Evolutionary conservation across 805 yeast species (phyloP), one percentile per base, ranked within the genome.

Genomic region (Lachancea thermotolerans): DNA sequence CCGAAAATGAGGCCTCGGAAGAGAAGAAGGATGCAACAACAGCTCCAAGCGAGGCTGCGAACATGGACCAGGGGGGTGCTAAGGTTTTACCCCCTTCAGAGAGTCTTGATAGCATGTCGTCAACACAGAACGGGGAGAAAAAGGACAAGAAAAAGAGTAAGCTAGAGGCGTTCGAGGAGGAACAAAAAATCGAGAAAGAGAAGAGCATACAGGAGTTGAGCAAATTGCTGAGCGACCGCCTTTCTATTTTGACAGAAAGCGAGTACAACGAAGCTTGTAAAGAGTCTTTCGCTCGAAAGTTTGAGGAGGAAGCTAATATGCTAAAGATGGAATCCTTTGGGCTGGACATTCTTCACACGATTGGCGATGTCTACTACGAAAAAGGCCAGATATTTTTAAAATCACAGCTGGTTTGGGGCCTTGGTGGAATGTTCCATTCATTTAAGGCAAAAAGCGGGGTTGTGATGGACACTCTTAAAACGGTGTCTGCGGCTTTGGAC

Each of bases 271-370:
- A 68, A 0, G 86, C 79, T 29, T 81, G 89, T 34, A 71, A 82
- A 42, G 62, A 64, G 6, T 73, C 83, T 0, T 91, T 88, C 62
- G 67, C 73, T 48, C 72, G 71, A 45, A 82, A 85, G 60, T 74
- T 85, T 53, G 73, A 72, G 49, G 79, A 82, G 56, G 98, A 93
- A 64, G 95, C 95, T 12, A 93, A 90, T 59, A 70, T 80, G 27
- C 70, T 85, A 51, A 85, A 84, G 55, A 77, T 82, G 79, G 93
- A 85, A 62, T 83, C 91, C 17, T 85, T 85, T 65, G 95, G 95
- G n/a, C 65, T 84, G 29, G 89, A 85, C 57, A 83, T 85, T 31
- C 72, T 86, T 39, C 93, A 85, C 54, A 75, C 86, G 0, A 75
- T 85, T 44, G 95, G 93, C 18, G 73, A 77, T 42, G 77, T 82